Base-by-base conservation (phyloP, 495 filamentous ascomycete genomes). In the Cladorrhinum samala region DNA sequence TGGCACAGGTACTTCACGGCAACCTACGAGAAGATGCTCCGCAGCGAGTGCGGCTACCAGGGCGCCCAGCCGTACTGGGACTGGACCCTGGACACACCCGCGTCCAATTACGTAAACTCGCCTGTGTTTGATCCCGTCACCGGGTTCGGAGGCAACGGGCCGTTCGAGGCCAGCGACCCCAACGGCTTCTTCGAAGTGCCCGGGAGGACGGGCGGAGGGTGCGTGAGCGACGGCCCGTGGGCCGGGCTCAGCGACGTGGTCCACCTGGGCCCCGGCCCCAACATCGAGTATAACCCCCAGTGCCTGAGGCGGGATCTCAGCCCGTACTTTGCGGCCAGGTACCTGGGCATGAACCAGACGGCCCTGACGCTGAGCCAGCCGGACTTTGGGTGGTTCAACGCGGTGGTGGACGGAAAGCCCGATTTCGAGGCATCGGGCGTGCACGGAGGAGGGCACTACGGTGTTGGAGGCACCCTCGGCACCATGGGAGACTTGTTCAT, bases 11-110 rank as follows among this genome's bases (percentile, higher is more conserved):
- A 66, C 57, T 72, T 61, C 50, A 52, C 68, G 44, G 66, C 62
- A 61, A 61, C 59, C 24, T 71, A 68, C 47, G 70, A 73, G 54
- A 54, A 59, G 53, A 66, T 68, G 56, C 62, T 73, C 33, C 63
- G 69, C 25, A 50, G 58, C 13, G 49, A 67, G 54, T 73, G 70
- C 53, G 64, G 60, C 30, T 71, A 72, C 52, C 63, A 41, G 16
- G 69, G 70, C 19, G 50, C 70, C 3, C 63, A 72, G 36, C 68
- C 70, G 0, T 73, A 70, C 55, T 73, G 70, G 71, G 71, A 69
- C 56, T 72, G 69, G 70, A 68, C 67, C 2, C 63, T 69, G 2
- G 67, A 73, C 61, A 43, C 56, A 0, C 44, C 45, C n/a, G 64
- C 65, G 33, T 66, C 62, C 16, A 60, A 60, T 24, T 54, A 55